phyloP scores from a whole-genome alignment of 352 stramenopile genomes.

The Saprolegnia parasitica region DNA sequence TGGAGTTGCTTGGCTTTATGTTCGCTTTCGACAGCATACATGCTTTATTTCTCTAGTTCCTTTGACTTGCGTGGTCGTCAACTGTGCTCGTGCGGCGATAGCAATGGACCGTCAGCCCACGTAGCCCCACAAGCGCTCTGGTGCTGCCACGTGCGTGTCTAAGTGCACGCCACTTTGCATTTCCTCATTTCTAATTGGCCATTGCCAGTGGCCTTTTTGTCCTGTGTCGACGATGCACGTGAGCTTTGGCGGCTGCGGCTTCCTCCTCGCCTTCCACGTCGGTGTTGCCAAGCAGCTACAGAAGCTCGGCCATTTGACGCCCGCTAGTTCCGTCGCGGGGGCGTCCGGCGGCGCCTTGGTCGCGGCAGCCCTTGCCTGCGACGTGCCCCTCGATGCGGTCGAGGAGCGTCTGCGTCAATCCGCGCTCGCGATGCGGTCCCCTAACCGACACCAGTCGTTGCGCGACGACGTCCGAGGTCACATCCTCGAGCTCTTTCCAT shows the following conservation, averaged over 20 bases:
- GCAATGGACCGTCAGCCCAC: too few species aligned
- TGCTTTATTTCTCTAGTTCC: too few species aligned
- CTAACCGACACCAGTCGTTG: background rate
- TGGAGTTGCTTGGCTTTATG: too few species aligned
- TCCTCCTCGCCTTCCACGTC: slow-evolving; percentile 76
- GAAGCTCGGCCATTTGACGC: slow-evolving; percentile 44
- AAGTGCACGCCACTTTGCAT: too few species aligned
- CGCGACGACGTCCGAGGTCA: slow-evolving; percentile 43
- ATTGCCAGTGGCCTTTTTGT: background rate
- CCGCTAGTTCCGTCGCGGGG: slow-evolving; percentile 53
- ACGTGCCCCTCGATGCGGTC: slow-evolving; percentile 50
- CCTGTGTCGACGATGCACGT: slow-evolving; percentile 39
- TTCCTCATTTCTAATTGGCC: too few species aligned
- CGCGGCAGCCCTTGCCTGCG: slow-evolving; percentile 53
- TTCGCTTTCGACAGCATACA: too few species aligned
- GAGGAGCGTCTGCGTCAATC: background rate
- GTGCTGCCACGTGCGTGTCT: too few species aligned
- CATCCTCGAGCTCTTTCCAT: slow-evolving; percentile 46
- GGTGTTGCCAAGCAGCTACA: slow-evolving; percentile 58
- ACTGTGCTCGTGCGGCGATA: too few species aligned
- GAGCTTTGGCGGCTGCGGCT: slow-evolving; percentile 73
- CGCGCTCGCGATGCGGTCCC: background rate
- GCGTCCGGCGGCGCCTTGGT: slow-evolving; percentile 68
- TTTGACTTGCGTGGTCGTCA: too few species aligned
- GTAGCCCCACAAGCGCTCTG: too few species aligned